Evolutionary conservation across 179 eudicot genomes (phyloP), one percentile per base, ranked within the genome.

Genomic region (Vitellaria paradoxa): DNA sequence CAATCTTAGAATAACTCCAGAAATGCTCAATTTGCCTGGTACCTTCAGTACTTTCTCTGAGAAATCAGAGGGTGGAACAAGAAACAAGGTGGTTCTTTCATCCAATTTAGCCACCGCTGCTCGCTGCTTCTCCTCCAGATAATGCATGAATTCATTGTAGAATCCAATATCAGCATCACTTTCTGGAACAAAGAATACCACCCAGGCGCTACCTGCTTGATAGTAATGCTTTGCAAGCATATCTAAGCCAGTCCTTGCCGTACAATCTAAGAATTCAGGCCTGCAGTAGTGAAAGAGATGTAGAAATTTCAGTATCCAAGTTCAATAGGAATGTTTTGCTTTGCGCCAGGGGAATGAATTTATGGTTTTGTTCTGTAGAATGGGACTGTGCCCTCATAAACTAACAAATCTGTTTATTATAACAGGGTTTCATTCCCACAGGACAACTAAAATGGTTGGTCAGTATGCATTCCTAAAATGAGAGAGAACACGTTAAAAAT

Each of bases 61-160:
- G 86, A 93, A 93, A 21, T 93, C 97, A 46, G 97, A 93, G 81
- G 97, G 97, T 53, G 97, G 96, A 17, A 93, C 96, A 17, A 93
- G 89, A 79, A 93, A 93, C 77, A 93, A 80, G 72, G 97, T 89
- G 80, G 86, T 87, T 60, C 64, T 82, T 40, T 93, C 94, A 66
- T 91, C 94, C 78, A 93, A 75, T 87, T 90, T 91, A 70, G 96
- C 90, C 59, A 93, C 97, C 4, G 97, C 97, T n/a, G 91, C 96
- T 59, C 97, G 87, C 76, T 90, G 86, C 78, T 88, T 90, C 77
- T 91, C 96, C 68, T 82, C 96, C 5, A 93, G 92, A 86, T 89
- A 93, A 69, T 86, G 79, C 96, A 88, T 86, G 72, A 93, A 93
- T 70, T 93, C 97, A 65, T 93, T 93, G 82, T 93, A 93, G 70